These are phyloP conservation scores for Aspergillus kassunensis DNA, from an alignment of 495 filamentous ascomycete species.

Conservation along the genomic window DNA sequence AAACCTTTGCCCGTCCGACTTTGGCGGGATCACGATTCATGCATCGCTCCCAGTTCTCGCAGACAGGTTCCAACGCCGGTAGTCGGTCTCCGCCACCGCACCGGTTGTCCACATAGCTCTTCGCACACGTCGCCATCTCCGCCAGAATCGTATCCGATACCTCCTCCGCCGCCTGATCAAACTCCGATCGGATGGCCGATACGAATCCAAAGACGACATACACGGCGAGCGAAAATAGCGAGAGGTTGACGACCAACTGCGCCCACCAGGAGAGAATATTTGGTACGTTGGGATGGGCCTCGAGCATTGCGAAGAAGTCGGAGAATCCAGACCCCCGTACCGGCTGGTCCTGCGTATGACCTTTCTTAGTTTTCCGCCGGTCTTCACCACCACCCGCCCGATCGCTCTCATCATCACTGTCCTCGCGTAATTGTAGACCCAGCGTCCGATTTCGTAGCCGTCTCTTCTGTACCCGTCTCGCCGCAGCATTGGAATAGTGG, in stretches of 20 bases:
- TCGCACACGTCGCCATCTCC: conserved; percentile 67
- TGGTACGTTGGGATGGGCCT: conserved; percentile 79
- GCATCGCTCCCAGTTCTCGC: conserved; percentile 76
- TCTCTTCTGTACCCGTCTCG: conserved; percentile 51
- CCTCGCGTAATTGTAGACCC: conserved; percentile 41
- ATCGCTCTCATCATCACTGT: conserved; percentile 48
- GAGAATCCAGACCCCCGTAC: conserved; percentile 42
- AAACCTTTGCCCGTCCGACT: conserved; percentile 63
- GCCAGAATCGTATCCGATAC: conserved; percentile 59
- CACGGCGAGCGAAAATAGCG: conserved; percentile 61
- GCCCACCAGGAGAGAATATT: conserved; percentile 81
- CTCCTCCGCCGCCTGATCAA: conserved; percentile 63
- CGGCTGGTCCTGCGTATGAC: conserved; percentile 2
- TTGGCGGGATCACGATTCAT: conserved; percentile 71
- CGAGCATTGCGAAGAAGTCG: conserved; percentile 62
- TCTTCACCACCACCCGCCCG: conserved; percentile 42
- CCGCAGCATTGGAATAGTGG: conserved; percentile 50
- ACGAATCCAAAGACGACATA: conserved; percentile 70
- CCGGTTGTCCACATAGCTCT: conserved; percentile 66
- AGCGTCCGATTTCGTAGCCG: conserved; percentile 45
- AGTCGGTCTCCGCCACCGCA: conserved; percentile 60
- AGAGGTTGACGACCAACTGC: conserved; percentile 73
- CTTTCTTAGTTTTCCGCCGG: conserved; percentile 18
- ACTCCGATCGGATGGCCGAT: conserved; percentile 67
- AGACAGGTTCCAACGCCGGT: conserved; percentile 69